Conservation (phyloP, 1,284 basidiomycete genomes). For the Puccinia polysora region DNA sequence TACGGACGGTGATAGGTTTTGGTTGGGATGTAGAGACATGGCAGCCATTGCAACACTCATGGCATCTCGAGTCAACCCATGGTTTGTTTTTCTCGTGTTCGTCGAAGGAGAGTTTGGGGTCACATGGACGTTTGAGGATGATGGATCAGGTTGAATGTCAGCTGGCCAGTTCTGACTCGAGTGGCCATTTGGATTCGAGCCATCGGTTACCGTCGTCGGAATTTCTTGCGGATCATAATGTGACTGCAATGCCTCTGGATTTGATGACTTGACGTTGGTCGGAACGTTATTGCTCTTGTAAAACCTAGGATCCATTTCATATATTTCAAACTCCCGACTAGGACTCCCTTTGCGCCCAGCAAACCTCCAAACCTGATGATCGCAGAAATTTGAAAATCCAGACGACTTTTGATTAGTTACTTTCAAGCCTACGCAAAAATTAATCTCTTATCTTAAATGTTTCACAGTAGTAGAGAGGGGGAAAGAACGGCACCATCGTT, state of each 20-base stretch:
- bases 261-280: not conserved
- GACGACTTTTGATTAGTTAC: not conserved
- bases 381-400: not conserved
- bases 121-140: no score
- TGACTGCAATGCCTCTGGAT: not conserved
- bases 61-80: constrained; percentile 3
- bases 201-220: no score
- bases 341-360: constrained; percentile 33
- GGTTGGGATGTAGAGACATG: constrained; percentile 25
- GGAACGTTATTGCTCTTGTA: not conserved
- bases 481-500: constrained; percentile 47
- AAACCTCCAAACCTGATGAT: constrained; percentile 37
- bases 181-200: no score
- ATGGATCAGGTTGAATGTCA: not conserved
- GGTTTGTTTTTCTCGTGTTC: not conserved
- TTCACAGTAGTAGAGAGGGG: not conserved
- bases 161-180: no score
- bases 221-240: not conserved
- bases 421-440: no score
- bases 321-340: constrained; percentile 4
- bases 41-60: constrained; percentile 27
- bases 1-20: constrained; percentile 11
- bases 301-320: not conserved
- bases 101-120: no score
- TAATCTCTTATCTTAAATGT: no score